Percentiles rank a stretch among this genome's conserved stretches.
phyloP scores from a whole-genome alignment of 2,329 filamentous ascomycete species.

The Penicillium sp. region DNA sequence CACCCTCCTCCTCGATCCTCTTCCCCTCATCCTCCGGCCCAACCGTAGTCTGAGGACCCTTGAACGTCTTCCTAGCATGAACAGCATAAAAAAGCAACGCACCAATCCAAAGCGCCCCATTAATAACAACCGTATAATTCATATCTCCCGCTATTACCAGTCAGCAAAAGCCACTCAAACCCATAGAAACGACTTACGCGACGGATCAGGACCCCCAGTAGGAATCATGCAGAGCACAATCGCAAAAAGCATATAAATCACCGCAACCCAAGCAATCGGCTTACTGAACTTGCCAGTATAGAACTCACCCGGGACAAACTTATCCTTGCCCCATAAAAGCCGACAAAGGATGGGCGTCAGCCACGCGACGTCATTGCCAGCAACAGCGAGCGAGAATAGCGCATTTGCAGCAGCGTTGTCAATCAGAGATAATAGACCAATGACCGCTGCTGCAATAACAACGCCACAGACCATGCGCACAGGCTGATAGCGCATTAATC shows the following conservation, averaged over 20 bases:
- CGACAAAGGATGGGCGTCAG: conserved; percentile 53
- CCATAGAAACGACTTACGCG: conserved; percentile 27
- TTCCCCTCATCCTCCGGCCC: conserved; percentile 26
- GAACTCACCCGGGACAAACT: conserved; percentile 55
- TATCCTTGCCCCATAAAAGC: conserved; percentile 53
- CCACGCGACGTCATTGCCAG: conserved; percentile 58
- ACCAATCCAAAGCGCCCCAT: conserved; percentile 53
- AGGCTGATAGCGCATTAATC: conserved; percentile 50
- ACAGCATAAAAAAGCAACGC: conserved; percentile 52
- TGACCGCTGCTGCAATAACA: conserved; percentile 47
- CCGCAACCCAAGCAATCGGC: conserved; percentile 51
- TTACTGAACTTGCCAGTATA: conserved; percentile 53
- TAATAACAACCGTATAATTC: conserved; percentile 61
- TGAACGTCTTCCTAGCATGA: conserved; percentile 57
- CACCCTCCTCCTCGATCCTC: conserved; percentile 3
- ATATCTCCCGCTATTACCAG: conserved; percentile 41
- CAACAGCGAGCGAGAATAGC: conserved; percentile 50
- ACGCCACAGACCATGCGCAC: conserved; percentile 55
- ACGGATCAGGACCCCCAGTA: conserved; percentile 50
- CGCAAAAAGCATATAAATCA: conserved; percentile 52
- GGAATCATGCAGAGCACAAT: conserved; percentile 57
- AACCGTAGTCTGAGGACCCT: conserved; percentile 55
- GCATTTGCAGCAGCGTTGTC: conserved; percentile 52
- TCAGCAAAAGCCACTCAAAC: neutral
- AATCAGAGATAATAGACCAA: conserved; percentile 56